A percentile compares a stretch with the other conserved stretches of the same genome.
phyloP scores from a whole-genome alignment of 1,139 yeast species.

The Geotrichum candidum region DNA sequence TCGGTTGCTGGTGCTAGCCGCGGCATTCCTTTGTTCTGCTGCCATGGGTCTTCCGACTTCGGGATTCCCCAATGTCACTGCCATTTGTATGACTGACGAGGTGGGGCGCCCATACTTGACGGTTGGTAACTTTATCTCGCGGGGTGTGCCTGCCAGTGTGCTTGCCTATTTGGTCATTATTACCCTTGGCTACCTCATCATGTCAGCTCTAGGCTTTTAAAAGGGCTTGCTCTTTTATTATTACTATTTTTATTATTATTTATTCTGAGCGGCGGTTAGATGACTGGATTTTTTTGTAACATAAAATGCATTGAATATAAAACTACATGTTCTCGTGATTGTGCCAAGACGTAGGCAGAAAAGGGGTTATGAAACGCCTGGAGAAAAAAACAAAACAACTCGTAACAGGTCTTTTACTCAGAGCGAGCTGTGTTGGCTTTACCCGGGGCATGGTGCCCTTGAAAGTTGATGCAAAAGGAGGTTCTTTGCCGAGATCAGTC shows the following conservation, averaged over 20 bases:
- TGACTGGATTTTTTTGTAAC: no score
- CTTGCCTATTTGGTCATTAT: constrained; percentile 63
- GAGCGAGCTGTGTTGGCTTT: no score
- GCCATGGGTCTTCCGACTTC: constrained; percentile 97
- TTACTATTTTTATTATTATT: background rate
- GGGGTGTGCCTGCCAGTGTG: constrained; percentile 84
- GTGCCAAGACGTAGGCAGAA: no score
- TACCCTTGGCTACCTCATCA: constrained; percentile 72
- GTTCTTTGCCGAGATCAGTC: no score
- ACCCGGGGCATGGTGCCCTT: no score
- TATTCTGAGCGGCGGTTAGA: no score
- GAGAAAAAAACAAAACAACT: no score
- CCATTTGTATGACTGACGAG: constrained; percentile 86
- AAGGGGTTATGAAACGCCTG: no score
- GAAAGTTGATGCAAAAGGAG: no score
- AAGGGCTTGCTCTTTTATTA: background rate
- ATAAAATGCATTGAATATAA: no score
- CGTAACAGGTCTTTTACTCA: no score
- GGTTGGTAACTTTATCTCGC: constrained; percentile 72
- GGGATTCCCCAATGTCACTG: constrained; percentile 95
- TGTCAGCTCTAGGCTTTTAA: constrained; percentile 48
- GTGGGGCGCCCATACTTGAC: constrained; percentile 80
- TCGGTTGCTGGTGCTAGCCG: constrained; percentile 67
- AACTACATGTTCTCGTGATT: no score
- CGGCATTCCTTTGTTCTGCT: constrained; percentile 78